Evolutionary conservation across 495 filamentous ascomycete species (phyloP), one percentile per base, ranked within the genome.

Genomic region (Penicillium cataractarum): DNA sequence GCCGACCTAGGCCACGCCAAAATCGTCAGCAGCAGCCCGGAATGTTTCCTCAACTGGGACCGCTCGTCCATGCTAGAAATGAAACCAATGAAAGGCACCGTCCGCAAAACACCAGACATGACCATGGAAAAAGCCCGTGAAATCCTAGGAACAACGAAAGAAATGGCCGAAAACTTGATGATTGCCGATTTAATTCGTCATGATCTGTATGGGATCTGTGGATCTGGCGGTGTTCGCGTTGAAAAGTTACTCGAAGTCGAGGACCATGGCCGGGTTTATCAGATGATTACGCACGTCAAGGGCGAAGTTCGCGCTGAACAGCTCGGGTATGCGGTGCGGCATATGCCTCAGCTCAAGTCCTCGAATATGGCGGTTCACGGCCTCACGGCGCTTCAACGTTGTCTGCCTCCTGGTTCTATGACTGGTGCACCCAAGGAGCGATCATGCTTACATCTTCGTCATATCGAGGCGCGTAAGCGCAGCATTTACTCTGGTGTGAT

Each of bases 101-200:
- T 97, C 37, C 85, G 85, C 54, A 96, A 95, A 70, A 82, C 84
- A 0, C 71, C 80, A 32, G 74, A 73, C 17, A 84, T 86, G 69
- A 94, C 90, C 2, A 77, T 88, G 44, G 83, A 79, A 13, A 80
- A 89, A 64, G 94, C 93, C 15, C 86, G 84, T 40, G 73, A 73
- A 40, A 84, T 93, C 61, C 84, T 97, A 4, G 81, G 87, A 53
- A 83, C 89, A 2, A 87, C 89, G 13, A 99, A 99, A 71, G 95
- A 97, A 70, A 89, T 88, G 67, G 93, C 95, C 13, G 95, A 99
- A 76, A 97, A 97, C 69, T 84, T 99, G 7, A 99, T 99, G 95
- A 97, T 99, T 62, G 92, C 97, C 1, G 95, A 97, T 76, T 80
- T 99, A 6, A 92, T 97, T 31, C 84, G 94, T 0, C 94, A 97